Conservation (phyloP, 768 basidiomycete species). For the Termitomyces heimii region DNA sequence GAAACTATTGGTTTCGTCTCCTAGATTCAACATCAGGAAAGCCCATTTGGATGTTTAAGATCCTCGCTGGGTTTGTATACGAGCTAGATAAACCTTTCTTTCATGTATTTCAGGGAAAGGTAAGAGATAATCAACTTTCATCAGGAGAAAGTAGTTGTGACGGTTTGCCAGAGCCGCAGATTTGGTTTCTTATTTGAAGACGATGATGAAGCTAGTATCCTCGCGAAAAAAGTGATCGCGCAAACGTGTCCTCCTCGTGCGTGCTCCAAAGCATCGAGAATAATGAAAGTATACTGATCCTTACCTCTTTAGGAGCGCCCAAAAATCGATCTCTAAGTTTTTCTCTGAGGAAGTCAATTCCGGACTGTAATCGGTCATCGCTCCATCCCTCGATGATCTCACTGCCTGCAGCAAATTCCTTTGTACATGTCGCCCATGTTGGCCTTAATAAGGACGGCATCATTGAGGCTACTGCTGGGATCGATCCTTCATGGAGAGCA, state of each 20-base stretch:
- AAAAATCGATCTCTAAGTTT: conserved; percentile 22
- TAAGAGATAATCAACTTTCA: conserved; percentile 31
- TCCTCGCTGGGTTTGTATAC: conserved; percentile 61
- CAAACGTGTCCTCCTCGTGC: conserved; percentile 22
- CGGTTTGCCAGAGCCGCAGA: conserved; percentile 41
- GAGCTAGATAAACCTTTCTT: conserved; percentile 87
- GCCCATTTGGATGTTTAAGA: conserved; percentile 64
- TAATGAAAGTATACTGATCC: conserved; percentile 1
- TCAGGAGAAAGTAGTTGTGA: conserved; percentile 41
- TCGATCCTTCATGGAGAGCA: conserved; percentile 48
- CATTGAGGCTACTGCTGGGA: conserved; percentile 47
- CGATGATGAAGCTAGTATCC: conserved; percentile 39
- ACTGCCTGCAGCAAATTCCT: conserved; percentile 51
- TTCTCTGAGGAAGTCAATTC: conserved; percentile 33
- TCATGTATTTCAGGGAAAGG: conserved; percentile 83
- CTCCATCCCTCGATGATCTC: conserved; percentile 47
- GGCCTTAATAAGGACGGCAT: conserved; percentile 46
- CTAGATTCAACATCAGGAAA: conserved; percentile 50
- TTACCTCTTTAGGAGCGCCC: conserved; percentile 10
- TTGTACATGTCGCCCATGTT: conserved; percentile 62
- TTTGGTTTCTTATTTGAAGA: conserved; percentile 48
- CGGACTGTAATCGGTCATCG: conserved; percentile 14
- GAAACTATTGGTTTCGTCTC: conserved; percentile 58
- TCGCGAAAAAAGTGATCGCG: conserved; percentile 32
- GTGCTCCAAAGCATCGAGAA: conserved; percentile 8